Percentiles rank a stretch among this genome's conserved stretches.
Conservation (phyloP, 1,284 basidiomycete genomes). For the Pseudozyma tsukubaensis region DNA sequence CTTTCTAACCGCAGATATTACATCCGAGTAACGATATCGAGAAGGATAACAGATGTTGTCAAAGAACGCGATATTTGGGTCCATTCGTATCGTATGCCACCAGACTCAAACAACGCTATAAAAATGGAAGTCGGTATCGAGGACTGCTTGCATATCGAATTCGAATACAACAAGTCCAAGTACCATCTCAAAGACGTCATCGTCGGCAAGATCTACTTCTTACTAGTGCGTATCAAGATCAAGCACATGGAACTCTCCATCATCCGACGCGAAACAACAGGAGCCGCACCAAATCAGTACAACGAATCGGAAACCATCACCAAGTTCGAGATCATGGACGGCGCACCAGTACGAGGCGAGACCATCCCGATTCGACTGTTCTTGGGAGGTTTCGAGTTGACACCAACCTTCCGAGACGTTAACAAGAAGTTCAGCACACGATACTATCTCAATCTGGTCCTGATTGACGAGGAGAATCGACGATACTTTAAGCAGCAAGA, state of each 20-base stretch:
- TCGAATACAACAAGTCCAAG: constrained; percentile 99
- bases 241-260: constrained; percentile 99
- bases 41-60: constrained; percentile 88
- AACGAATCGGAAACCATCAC: constrained; percentile 99
- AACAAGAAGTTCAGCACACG: constrained; percentile 99
- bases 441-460: constrained; percentile 91
- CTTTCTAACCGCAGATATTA: constrained; percentile 74
- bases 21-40: constrained; percentile 87
- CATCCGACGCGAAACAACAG: constrained; percentile 95
- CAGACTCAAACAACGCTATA: constrained; percentile 95
- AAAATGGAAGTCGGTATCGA: constrained; percentile 99
- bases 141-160: constrained; percentile 98
- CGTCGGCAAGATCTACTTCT: constrained; percentile 98
- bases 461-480: constrained; percentile 97
- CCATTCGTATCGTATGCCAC: constrained; percentile 97
- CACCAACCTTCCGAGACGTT: constrained; percentile 97
- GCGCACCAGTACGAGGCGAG: constrained; percentile 83
- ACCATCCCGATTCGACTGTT: constrained; percentile 98
- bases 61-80: constrained; percentile 98
- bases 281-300: constrained; percentile 88
- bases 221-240: constrained; percentile 98
- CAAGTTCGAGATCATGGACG: constrained; percentile 95
- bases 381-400: constrained; percentile 96
- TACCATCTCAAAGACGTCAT: constrained; percentile 98
- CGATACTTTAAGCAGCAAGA: constrained; percentile 82